Evolutionary conservation across 2,329 filamentous ascomycete genomes (phyloP).

Genomic region (Bisporella sp.): DNA sequence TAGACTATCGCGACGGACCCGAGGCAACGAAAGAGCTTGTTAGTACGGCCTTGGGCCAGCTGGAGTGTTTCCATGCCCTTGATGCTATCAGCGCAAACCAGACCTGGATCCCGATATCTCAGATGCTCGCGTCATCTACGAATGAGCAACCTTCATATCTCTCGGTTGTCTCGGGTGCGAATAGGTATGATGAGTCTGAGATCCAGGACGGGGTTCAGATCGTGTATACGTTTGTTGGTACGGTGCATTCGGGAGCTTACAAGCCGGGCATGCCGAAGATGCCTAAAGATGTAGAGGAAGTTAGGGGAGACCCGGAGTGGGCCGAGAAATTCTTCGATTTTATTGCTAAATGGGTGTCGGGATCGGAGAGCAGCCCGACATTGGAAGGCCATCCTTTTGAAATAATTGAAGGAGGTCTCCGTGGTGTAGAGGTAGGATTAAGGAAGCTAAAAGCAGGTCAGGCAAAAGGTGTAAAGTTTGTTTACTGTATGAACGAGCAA

Average conservation of each 20-base stretch:
- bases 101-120: constrained; percentile 11
- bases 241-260: background rate
- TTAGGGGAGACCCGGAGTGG: background rate
- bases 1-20: constrained; percentile 47
- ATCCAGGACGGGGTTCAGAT: background rate
- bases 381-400: background rate
- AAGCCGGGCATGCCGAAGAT: background rate
- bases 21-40: constrained; percentile 26
- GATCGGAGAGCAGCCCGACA: background rate
- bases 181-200: background rate
- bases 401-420: background rate
- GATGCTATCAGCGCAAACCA: constrained; percentile 12
- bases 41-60: constrained; percentile 5
- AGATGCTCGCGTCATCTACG: constrained; percentile 11
- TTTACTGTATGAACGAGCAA: background rate
- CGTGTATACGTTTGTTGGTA: background rate
- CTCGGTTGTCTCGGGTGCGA: constrained; percentile 11
- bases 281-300: background rate
- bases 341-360: background rate
- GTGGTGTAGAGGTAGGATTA: background rate
- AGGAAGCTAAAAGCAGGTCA: background rate
- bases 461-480: background rate
- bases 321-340: background rate
- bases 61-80: constrained; percentile 12
- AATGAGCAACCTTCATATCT: constrained; percentile 29